Percentiles rank a stretch among this genome's conserved stretches.
Evolutionary conservation across 257 asterid genomes (phyloP).

Genomic region (Capsicum chinense): DNA sequence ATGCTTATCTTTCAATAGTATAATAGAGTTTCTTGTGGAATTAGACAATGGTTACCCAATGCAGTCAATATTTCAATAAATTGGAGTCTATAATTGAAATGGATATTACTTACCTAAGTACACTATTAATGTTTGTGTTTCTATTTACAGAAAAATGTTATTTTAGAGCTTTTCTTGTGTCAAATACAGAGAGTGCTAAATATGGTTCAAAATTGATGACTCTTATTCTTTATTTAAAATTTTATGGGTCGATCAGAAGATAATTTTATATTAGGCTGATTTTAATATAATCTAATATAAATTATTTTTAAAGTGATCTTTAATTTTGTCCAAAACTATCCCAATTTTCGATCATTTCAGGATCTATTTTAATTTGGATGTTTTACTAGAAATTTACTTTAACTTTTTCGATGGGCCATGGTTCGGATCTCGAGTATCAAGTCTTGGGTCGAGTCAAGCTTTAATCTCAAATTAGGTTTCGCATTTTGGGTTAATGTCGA

Average conservation of each 20-base stretch:
- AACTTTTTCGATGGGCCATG: not conserved
- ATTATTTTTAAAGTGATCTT: not conserved
- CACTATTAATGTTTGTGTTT: not conserved
- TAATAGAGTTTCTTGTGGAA: not conserved
- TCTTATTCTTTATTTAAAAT: not conserved
- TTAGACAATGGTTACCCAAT: not conserved
- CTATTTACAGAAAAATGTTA: not conserved
- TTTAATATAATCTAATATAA: not conserved
- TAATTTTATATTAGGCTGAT: not conserved
- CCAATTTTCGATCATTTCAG: not conserved
- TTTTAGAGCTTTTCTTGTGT: not conserved
- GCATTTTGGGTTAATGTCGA: rapidly evolving
- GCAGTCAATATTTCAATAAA: not conserved
- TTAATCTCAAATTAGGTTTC: not conserved
- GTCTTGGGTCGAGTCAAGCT: not conserved
- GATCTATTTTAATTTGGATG: not conserved
- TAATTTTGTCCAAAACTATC: not conserved
- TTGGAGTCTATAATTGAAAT: not conserved
- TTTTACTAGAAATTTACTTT: not conserved
- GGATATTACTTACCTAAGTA: not conserved
- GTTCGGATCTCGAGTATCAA: not conserved
- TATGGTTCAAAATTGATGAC: not conserved
- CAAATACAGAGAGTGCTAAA: not conserved
- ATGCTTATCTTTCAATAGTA: not conserved
- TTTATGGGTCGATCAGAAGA: not conserved